These are phyloP conservation scores for Rutstroemia sp. DNA, from an alignment of 2,329 filamentous ascomycete genomes.

Conservation along the genomic window DNA sequence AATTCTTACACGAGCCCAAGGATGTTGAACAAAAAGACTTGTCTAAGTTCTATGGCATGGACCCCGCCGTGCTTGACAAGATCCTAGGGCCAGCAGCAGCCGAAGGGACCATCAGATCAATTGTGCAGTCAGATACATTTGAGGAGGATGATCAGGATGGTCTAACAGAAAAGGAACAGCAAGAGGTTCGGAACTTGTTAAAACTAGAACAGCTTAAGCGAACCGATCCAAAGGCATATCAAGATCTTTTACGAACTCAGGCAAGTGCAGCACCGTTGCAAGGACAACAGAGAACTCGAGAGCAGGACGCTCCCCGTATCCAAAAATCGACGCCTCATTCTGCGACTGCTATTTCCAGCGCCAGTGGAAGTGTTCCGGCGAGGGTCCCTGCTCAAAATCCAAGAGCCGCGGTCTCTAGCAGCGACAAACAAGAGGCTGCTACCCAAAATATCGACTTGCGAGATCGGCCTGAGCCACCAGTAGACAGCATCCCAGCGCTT, in stretches of 20 bases:
- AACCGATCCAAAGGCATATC: slow-evolving; percentile 19
- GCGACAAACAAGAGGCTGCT: too few relatives aligned
- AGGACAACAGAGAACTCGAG: neutral
- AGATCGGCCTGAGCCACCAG: too few relatives aligned
- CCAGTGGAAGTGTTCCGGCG: too few relatives aligned
- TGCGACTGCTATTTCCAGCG: too few relatives aligned
- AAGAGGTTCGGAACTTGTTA: slow-evolving; percentile 42
- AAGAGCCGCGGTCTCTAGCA: too few relatives aligned
- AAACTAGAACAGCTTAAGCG: slow-evolving; percentile 29
- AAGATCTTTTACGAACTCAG: neutral
- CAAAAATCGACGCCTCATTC: too few relatives aligned
- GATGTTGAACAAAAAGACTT: slow-evolving; percentile 45
- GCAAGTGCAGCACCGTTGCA: neutral
- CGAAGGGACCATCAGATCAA: slow-evolving; percentile 39
- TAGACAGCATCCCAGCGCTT: too few relatives aligned
- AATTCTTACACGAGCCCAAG: slow-evolving; percentile 54
- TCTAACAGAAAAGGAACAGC: slow-evolving; percentile 54
- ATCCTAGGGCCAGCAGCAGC: slow-evolving; percentile 15
- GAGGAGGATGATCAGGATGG: slow-evolving; percentile 59
- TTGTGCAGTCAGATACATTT: slow-evolving; percentile 66
- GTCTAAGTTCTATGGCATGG: slow-evolving; percentile 47
- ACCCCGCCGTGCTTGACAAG: slow-evolving; percentile 51
- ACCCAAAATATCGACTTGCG: too few relatives aligned
- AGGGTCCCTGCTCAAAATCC: too few relatives aligned
- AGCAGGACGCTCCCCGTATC: neutral